Evolutionary conservation across 2,329 filamentous ascomycete species (phyloP), one percentile per base, ranked within the genome.

Genomic region (Alternaria brassicae): DNA sequence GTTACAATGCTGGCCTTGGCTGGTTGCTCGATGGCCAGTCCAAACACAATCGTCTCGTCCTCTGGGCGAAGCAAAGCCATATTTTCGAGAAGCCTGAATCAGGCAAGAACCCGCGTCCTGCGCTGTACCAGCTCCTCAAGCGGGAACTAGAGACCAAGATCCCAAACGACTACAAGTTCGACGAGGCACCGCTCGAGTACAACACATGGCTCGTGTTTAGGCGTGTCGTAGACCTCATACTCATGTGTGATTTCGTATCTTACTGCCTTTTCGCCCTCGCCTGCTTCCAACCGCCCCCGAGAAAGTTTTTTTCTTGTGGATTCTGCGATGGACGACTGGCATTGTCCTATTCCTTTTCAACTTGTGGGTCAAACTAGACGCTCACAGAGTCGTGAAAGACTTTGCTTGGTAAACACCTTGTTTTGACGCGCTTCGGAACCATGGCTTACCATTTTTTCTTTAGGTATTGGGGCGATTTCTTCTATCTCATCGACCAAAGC

Each of bases 161-260:
- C 63, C 90, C 91, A 3, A 86, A 91, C 72, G 93, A 99, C 81
- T 99, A 98, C 82, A 88, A 89, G 65, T 97, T 99, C 74, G 93
- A 96, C 70, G 86, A 91, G 69, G 94, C 94, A 0, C 95, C 95
- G 15, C 84, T 98, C 77, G 95, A 99, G 85, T 99, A 98, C 86
- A 99, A 99, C 81, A 97, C 95, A 40, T 99, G 95, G 95, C 86
- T 99, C 56, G 88, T 97, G 68, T 99, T 99, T 82, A 90, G 95
- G 69, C 89, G 95, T 71, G 87, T 98, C 30, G 95, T 98, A 75
- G 95, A 99, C 81, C 82, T 99, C 77, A 97, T 98, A 76, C 84
- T 99, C 74, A 97, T 99, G 93, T 97, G 93, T 84, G 95, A 99
- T 81, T 99, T 99, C 78, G 89, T 91, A 64, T 97, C 94, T 48